Base-by-base conservation (phyloP, 2,329 filamentous ascomycete species). In the Chaetomiaceae sp. region DNA sequence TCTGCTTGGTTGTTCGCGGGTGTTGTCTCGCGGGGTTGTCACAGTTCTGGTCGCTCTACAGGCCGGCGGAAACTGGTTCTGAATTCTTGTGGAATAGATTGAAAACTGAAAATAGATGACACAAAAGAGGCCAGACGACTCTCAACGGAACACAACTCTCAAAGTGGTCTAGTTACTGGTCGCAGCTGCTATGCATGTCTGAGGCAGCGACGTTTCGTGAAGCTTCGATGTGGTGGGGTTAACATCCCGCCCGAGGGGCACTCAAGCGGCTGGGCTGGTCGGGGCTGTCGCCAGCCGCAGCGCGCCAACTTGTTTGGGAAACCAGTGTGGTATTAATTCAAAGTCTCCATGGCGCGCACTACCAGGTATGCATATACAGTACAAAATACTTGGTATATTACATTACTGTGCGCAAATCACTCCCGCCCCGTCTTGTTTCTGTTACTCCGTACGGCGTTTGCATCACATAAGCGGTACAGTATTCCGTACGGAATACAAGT, bases 191-290 rank as follows among this genome's bases (percentile, higher is more conserved):
- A 42, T 48, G 40, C 35, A 42, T n/a, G 23, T 44, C 20, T 30
- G 44, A 46, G 52, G 46, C 35, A 45, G 48, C 23, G 55, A 53
- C 23, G 58, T 47, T 62, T 62, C 59, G 45, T 60, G 59, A 62
- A 62, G 44, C 53, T 62, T 62, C 59, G 59, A 62, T 58, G 50
- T 55, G 58, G 56, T 58, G 58, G 58, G 58, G 56, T 50, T 30
- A 41, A 25, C 38, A 16, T 33, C 4, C 16, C 16, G 39, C 35
- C n/a, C 5, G 45, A 49, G 45, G 50, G 50, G 44, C 39, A 48
- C 12, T 19, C n/a, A 10, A 16, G 19, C n/a, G n/a, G n/a, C 25
- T 27, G 25, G 25, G 25, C 6, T 6, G 23, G 19, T 16, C n/a
- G 23, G n/a, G 30, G 44, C 30, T 30, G 43, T 12, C 4, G 13